Percentiles rank a stretch among this genome's conserved stretches.
Conservation (phyloP, 140 eudicot genomes). For the Stevia rebaudiana region DNA sequence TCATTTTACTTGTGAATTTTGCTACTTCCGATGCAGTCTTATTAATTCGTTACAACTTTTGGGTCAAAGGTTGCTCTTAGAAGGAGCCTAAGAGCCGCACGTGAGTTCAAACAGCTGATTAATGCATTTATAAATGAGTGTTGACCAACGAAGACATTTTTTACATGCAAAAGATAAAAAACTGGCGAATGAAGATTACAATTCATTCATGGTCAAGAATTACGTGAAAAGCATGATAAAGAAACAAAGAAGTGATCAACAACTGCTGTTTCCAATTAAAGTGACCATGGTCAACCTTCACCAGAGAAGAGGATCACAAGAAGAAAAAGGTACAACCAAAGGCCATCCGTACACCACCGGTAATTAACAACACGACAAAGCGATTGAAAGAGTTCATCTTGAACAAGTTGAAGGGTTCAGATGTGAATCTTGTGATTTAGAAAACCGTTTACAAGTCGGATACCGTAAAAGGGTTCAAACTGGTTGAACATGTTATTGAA, state of each 20-base stretch:
- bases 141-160: background rate
- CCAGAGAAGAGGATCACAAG: background rate
- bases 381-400: slow-evolving; percentile 1
- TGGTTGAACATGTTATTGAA: slow-evolving; percentile 20
- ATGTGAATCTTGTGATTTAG: slow-evolving; percentile 13
- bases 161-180: background rate
- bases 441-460: background rate
- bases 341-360: background rate
- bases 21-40: too few relatives aligned
- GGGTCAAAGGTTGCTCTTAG: too few relatives aligned
- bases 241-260: background rate
- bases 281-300: background rate
- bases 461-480: background rate
- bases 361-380: background rate
- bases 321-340: background rate
- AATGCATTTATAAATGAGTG: too few relatives aligned
- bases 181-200: background rate
- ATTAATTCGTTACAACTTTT: too few relatives aligned
- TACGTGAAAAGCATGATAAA: background rate
- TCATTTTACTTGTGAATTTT: too few relatives aligned
- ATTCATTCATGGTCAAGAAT: background rate
- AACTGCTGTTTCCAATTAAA: too few relatives aligned
- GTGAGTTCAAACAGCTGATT: too few relatives aligned
- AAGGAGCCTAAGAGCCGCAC: too few relatives aligned
- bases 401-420: slow-evolving; percentile 13